Percentiles rank a stretch among this genome's conserved stretches.
Conservation (phyloP, 2,329 filamentous ascomycete genomes). For the Botrytis galanthina region DNA sequence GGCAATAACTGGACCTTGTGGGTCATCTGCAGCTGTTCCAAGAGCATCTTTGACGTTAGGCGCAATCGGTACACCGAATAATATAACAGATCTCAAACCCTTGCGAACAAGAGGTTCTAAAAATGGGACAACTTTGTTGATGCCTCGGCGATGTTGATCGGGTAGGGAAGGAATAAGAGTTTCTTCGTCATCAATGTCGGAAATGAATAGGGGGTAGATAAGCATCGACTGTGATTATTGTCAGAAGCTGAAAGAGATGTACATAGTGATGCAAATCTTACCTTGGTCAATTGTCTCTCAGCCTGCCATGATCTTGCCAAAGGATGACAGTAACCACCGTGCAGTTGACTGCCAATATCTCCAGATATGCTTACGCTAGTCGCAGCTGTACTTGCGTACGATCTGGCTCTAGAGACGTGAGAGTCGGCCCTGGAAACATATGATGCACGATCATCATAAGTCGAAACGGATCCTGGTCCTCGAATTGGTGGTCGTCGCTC, state of each 20-base stretch:
- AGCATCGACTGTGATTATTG: slow-evolving; percentile 75
- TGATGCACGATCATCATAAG: slow-evolving; percentile 58
- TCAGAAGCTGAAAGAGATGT: slow-evolving; percentile 23
- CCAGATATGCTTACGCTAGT: slow-evolving; percentile 68
- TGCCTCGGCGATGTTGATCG: slow-evolving; percentile 81
- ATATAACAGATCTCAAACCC: slow-evolving; percentile 86
- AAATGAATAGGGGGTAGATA: slow-evolving; percentile 95
- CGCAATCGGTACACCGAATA: slow-evolving; percentile 89
- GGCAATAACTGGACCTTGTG: slow-evolving; percentile 85
- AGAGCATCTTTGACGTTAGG: slow-evolving; percentile 83
- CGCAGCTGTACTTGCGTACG: slow-evolving; percentile 63
- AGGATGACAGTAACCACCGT: slow-evolving; percentile 79
- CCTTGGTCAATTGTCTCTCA: slow-evolving; percentile 82
- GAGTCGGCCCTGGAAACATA: slow-evolving; percentile 57
- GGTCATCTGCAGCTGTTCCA: slow-evolving; percentile 89
- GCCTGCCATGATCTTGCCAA: slow-evolving; percentile 79
- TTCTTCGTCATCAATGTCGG: slow-evolving; percentile 91
- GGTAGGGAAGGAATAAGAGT: slow-evolving; percentile 86
- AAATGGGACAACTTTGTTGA: slow-evolving; percentile 83
- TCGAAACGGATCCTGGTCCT: slow-evolving; percentile 45
- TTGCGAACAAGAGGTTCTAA: slow-evolving; percentile 84
- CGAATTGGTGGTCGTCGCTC: slow-evolving; percentile 47
- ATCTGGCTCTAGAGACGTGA: slow-evolving; percentile 62
- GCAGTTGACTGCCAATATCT: slow-evolving; percentile 79
- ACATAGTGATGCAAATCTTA: slow-evolving; percentile 39